phyloP scores from a whole-genome alignment of 2,329 filamentous ascomycete genomes.

The Tolypocladium tropicale region DNA sequence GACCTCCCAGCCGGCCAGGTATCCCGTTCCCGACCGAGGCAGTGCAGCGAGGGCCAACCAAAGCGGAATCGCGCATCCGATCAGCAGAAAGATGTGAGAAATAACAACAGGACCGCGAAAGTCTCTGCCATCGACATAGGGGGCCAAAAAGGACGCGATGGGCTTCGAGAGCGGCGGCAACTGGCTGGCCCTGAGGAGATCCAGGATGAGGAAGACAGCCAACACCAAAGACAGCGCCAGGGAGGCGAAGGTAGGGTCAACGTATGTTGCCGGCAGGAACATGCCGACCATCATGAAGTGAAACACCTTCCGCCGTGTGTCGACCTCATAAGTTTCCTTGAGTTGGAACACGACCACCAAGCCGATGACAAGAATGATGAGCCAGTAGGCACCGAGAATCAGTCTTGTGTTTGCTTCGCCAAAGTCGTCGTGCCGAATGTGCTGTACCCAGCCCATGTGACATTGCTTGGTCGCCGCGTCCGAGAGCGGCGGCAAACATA shows the following conservation, averaged over 20 bases:
- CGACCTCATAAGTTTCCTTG: constrained; percentile 73
- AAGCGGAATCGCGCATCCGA: constrained; percentile 88
- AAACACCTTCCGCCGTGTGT: constrained; percentile 93
- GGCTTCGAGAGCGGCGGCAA: constrained; percentile 82
- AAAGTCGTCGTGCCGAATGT: constrained; percentile 52
- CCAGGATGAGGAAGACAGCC: constrained; percentile 76
- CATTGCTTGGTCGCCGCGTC: constrained; percentile 26
- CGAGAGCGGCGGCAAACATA: constrained; percentile 51
- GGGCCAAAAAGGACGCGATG: constrained; percentile 76
- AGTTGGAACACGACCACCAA: constrained; percentile 66
- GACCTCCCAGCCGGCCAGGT: constrained; percentile 67
- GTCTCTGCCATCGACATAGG: constrained; percentile 90
- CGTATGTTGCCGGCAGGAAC: constrained; percentile 76
- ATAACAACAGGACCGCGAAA: constrained; percentile 90
- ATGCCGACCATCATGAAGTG: constrained; percentile 98
- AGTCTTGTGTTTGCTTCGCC: constrained; percentile 79
- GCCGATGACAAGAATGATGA: constrained; percentile 57
- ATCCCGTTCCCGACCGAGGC: constrained; percentile 41
- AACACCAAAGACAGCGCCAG: constrained; percentile 73
- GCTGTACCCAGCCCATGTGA: constrained; percentile 50
- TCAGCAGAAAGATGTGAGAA: constrained; percentile 88
- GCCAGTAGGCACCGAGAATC: constrained; percentile 63
- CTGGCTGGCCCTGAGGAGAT: constrained; percentile 82
- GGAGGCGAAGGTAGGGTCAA: constrained; percentile 77
- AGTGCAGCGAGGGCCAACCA: constrained; percentile 77